Percentiles rank a stretch among this genome's conserved stretches.
These are phyloP conservation scores for Sutorius australiensis DNA, from an alignment of 768 basidiomycete genomes.

Conservation along the genomic window DNA sequence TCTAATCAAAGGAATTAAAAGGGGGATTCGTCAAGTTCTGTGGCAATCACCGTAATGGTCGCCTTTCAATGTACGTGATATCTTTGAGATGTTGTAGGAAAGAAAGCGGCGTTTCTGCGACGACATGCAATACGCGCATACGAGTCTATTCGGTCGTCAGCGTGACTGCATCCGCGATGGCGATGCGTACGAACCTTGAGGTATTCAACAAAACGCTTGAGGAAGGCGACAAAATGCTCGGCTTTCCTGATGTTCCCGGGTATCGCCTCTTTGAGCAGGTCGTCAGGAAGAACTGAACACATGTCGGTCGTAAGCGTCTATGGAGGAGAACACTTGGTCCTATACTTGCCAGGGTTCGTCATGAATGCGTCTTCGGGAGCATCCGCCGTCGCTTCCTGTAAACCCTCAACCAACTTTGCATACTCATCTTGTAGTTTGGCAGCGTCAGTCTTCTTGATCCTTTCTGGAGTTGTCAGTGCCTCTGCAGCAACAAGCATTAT, in stretches of 20 bases:
- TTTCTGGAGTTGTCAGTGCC: conserved; percentile 31
- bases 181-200: conserved; percentile 62
- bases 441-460: conserved; percentile 92
- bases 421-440: conserved; percentile 96
- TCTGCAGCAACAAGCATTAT: not conserved
- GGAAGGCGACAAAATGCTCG: conserved; percentile 97
- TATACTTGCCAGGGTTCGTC: conserved; percentile 75
- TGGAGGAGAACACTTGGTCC: not conserved
- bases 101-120: conserved; percentile 95
- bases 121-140: conserved; percentile 99
- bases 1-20: conserved; percentile 37
- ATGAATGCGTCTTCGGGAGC: conserved; percentile 78
- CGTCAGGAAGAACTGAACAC: conserved; percentile 81
- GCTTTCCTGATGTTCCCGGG: conserved; percentile 99
- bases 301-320: not conserved
- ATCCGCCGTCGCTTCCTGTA: conserved; percentile 71
- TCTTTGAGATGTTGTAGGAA: conserved; percentile 98
- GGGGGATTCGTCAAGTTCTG: not conserved
- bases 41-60: conserved; percentile 76
- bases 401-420: conserved; percentile 87
- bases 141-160: conserved; percentile 56
- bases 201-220: conserved; percentile 98
- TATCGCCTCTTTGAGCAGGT: conserved; percentile 90
- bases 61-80: conserved; percentile 94
- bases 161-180: not conserved